Conservation (phyloP, 352 stramenopile genomes). For the Globisporangium solare region DNA sequence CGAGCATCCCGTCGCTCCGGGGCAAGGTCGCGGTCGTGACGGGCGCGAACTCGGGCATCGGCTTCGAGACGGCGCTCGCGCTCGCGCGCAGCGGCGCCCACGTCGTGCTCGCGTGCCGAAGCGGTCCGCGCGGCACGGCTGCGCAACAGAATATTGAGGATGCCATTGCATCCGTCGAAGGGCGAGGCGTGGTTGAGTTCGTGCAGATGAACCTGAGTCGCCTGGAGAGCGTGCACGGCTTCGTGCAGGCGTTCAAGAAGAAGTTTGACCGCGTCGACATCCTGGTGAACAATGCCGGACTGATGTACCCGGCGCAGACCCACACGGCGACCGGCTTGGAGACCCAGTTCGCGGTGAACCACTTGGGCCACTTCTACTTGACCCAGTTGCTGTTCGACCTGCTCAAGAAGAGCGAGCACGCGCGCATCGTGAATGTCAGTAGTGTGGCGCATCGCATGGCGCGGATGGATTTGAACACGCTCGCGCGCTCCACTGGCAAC, state of each 20-base stretch:
- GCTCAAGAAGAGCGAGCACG: slow-evolving; percentile 24
- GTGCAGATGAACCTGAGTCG: slow-evolving; percentile 40
- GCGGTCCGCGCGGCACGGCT: slow-evolving; percentile 18
- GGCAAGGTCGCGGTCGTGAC: slow-evolving; percentile 80
- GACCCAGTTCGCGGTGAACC: slow-evolving; percentile 57
- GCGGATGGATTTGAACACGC: slow-evolving; percentile 22
- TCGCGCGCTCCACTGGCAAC: slow-evolving; percentile 21
- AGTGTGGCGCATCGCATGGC: slow-evolving; percentile 30
- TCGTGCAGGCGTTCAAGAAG: slow-evolving; percentile 26
- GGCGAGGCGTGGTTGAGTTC: slow-evolving; percentile 23
- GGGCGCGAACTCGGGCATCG: slow-evolving; percentile 83
- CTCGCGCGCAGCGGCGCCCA: slow-evolving; percentile 52
- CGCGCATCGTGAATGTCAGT: slow-evolving; percentile 32
- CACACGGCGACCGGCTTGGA: slow-evolving; percentile 40
- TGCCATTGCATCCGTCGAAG: slow-evolving; percentile 10
- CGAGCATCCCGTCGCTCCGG: slow-evolving; percentile 24
- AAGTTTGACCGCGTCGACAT: slow-evolving; percentile 44
- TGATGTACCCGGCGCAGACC: slow-evolving; percentile 31
- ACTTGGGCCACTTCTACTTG: slow-evolving; percentile 58
- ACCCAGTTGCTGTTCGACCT: slow-evolving; percentile 45
- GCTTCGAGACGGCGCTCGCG: slow-evolving; percentile 59
- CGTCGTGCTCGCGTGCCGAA: slow-evolving; percentile 86
- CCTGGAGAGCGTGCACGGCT: slow-evolving; percentile 29
- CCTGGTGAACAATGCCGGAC: slow-evolving; percentile 55
- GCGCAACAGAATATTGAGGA: slow-evolving; percentile 24